phyloP scores from a whole-genome alignment of 768 basidiomycete genomes.

The Collybia nuda region DNA sequence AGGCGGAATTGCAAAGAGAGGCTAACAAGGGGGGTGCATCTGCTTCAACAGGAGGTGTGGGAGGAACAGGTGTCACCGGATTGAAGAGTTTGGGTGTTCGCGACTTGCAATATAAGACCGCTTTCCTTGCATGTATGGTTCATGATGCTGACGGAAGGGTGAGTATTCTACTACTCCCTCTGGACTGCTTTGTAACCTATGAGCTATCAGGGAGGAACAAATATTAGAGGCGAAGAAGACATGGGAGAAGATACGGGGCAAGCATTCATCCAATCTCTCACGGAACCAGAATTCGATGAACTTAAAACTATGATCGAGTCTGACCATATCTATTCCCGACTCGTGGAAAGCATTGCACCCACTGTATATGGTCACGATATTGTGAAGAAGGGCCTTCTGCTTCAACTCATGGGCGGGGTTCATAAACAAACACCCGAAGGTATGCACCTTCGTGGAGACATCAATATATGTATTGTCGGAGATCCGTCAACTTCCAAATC shows the following conservation, averaged over 20 bases:
- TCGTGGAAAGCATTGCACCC: slow-evolving; percentile 94
- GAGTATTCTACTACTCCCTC: slow-evolving; percentile 26
- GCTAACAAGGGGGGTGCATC: slow-evolving; percentile 64
- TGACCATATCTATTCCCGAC: slow-evolving; percentile 90
- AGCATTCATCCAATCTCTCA: slow-evolving; percentile 85
- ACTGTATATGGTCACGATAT: slow-evolving; percentile 99
- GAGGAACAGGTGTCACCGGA: slow-evolving; percentile 86
- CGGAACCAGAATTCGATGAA: slow-evolving; percentile 93
- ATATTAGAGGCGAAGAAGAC: slow-evolving; percentile 88
- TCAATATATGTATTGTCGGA: slow-evolving; percentile 97
- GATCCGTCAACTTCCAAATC: slow-evolving; percentile 98
- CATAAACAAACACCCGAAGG: slow-evolving; percentile 96
- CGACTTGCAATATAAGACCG: slow-evolving; percentile 97
- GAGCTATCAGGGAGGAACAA: slow-evolving; percentile 65
- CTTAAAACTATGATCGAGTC: slow-evolving; percentile 92
- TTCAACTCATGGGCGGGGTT: slow-evolving; percentile 98
- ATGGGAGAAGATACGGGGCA: slow-evolving; percentile 75
- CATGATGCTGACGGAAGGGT: slow-evolving; percentile 88
- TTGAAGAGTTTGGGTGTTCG: slow-evolving; percentile 92
- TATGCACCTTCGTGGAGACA: slow-evolving; percentile 97
- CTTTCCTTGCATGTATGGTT: slow-evolving; percentile 98
- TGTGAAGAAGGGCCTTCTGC: slow-evolving; percentile 94
- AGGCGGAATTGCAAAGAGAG: slow-evolving; percentile 87
- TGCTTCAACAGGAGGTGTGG: slow-evolving; percentile 60
- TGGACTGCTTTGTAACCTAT: too few species aligned